A percentile compares a stretch with the other conserved stretches of the same genome.
phyloP scores from a whole-genome alignment of 1,284 basidiomycete species.

The Malassezia nana region DNA sequence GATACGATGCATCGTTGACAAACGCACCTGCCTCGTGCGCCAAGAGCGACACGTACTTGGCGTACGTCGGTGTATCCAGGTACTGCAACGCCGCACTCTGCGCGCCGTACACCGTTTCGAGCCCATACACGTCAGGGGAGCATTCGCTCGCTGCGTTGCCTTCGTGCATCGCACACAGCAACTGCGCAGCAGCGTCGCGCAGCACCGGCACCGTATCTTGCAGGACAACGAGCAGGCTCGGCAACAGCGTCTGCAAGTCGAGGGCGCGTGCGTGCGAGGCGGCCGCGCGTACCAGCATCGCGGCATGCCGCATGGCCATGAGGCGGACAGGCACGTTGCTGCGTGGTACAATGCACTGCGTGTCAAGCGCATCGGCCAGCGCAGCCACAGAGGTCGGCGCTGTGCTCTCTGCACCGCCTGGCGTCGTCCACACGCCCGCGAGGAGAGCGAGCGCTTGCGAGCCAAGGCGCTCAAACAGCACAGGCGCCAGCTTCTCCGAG shows the following conservation, averaged over 20 bases:
- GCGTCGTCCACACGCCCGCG: slow-evolving; percentile 11
- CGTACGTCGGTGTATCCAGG: slow-evolving; percentile 63
- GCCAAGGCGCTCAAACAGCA: slow-evolving; percentile 9
- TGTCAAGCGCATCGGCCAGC: slow-evolving; percentile 19
- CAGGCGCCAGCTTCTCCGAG: slow-evolving; percentile 5
- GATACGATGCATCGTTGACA: slow-evolving; percentile 59
- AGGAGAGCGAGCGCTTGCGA: slow-evolving; percentile 3
- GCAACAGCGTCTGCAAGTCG: slow-evolving; percentile 45
- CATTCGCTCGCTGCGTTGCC: slow-evolving; percentile 46
- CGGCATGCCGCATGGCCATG: slow-evolving; percentile 52
- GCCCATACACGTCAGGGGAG: slow-evolving; percentile 62
- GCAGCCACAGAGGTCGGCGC: not conserved
- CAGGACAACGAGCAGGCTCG: slow-evolving; percentile 53
- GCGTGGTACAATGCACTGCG: slow-evolving; percentile 59
- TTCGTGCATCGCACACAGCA: slow-evolving; percentile 54
- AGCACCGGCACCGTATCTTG: slow-evolving; percentile 54
- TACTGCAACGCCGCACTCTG: slow-evolving; percentile 60
- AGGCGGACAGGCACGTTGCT: slow-evolving; percentile 68
- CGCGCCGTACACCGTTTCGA: slow-evolving; percentile 70
- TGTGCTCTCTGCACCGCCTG: not conserved
- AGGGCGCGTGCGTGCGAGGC: not conserved
- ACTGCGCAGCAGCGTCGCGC: slow-evolving; percentile 60
- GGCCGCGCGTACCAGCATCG: slow-evolving; percentile 1
- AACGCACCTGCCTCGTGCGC: slow-evolving; percentile 52
- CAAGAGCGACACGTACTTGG: slow-evolving; percentile 57